Evolutionary conservation across 352 stramenopile genomes (phyloP).

Genomic region (Phytophthora pseudosyringae): DNA sequence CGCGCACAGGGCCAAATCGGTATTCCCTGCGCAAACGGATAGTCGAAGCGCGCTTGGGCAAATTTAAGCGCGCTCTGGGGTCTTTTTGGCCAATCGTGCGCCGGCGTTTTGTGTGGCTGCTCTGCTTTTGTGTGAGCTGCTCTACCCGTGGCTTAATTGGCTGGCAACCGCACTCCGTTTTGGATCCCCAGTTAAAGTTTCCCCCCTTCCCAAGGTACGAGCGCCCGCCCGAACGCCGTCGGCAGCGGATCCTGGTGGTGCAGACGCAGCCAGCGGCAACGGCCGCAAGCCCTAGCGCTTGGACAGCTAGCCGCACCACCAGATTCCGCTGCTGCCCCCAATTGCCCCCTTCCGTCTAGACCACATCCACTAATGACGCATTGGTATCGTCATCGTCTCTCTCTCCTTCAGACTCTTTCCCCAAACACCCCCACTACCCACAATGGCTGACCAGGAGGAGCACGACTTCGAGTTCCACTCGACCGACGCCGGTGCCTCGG

Average conservation of each 20-base stretch:
- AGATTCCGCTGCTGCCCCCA: background rate
- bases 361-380: background rate
- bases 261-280: slow-evolving; percentile 9
- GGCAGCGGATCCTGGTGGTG: slow-evolving; percentile 17
- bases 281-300: background rate
- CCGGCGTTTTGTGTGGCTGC: slow-evolving; percentile 22
- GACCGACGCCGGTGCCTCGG: slow-evolving; percentile 97
- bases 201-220: slow-evolving; percentile 52
- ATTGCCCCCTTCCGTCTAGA: background rate
- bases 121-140: slow-evolving; percentile 12
- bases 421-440: slow-evolving; percentile 14
- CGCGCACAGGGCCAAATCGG: too few species aligned
- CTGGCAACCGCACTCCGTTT: slow-evolving; percentile 28
- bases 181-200: slow-evolving; percentile 49
- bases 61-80: slow-evolving; percentile 3
- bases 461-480: slow-evolving; percentile 93
- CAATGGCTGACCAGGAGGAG: slow-evolving; percentile 60
- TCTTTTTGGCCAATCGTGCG: background rate
- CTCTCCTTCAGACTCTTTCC: slow-evolving; percentile 19
- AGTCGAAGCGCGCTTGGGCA: slow-evolving; percentile 9
- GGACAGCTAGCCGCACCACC: background rate
- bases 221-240: background rate
- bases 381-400: background rate
- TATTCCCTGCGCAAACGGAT: too few species aligned
- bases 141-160: slow-evolving; percentile 24